These are phyloP conservation scores for Suillus ampliporus DNA, from an alignment of 768 basidiomycete species.

Conservation along the genomic window DNA sequence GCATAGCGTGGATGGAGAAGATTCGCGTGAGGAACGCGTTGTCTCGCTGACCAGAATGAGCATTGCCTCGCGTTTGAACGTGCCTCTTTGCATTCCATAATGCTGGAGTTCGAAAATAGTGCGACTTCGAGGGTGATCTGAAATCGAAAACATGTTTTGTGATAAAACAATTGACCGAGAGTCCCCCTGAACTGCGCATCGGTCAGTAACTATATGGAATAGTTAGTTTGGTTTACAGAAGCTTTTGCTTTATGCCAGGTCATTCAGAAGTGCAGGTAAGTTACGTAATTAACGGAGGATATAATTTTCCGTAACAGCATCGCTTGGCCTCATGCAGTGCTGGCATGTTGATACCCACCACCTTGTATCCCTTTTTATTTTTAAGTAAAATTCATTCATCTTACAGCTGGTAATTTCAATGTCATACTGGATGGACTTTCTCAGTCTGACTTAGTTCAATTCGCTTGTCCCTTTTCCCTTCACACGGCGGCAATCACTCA, in stretches of 20 bases:
- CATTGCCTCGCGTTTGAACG: slow-evolving; percentile 9
- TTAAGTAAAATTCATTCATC: slow-evolving; percentile 22
- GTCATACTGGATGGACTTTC: slow-evolving; percentile 18
- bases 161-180: not conserved
- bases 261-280: not conserved
- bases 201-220: not conserved
- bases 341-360: slow-evolving; percentile 13
- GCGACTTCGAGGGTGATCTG: slow-evolving; percentile 12
- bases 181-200: not conserved
- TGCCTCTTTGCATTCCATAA: slow-evolving; percentile 14
- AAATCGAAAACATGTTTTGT: not conserved
- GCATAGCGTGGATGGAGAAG: not conserved
- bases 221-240: not conserved
- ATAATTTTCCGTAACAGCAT: slow-evolving; percentile 4
- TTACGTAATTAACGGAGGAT: slow-evolving; percentile 23
- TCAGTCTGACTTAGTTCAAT: slow-evolving; percentile 15
- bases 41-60: slow-evolving; percentile 18
- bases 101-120: slow-evolving; percentile 17
- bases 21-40: slow-evolving; percentile 13
- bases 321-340: slow-evolving; percentile 10
- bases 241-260: not conserved
- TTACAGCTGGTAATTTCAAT: slow-evolving; percentile 11
- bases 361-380: slow-evolving; percentile 15
- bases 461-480: slow-evolving; percentile 29
- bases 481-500: slow-evolving; percentile 46